Conservation (phyloP, 345 rosid species). For the Noccaea bulbosa region DNA sequence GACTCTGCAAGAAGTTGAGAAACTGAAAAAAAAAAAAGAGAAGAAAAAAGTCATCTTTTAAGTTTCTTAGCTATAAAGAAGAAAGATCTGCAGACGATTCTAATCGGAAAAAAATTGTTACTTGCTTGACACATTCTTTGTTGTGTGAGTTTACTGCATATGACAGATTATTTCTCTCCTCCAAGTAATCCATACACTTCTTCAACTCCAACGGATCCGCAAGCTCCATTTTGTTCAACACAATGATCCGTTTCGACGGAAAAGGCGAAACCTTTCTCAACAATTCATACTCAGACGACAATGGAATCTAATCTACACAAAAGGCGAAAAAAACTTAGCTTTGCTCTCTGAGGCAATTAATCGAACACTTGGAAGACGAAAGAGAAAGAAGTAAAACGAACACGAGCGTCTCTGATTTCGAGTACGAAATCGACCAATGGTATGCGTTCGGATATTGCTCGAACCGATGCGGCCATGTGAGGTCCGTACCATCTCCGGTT, state of each 20-base stretch:
- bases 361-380: constrained; percentile 41
- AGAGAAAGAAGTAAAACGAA: constrained; percentile 30
- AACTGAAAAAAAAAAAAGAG: constrained; percentile 50
- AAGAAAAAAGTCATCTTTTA: neutral
- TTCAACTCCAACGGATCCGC: constrained; percentile 54
- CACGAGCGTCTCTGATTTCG: constrained; percentile 86
- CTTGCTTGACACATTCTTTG: constrained; percentile 71
- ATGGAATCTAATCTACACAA: constrained; percentile 65
- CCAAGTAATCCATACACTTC: constrained; percentile 66
- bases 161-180: constrained; percentile 48
- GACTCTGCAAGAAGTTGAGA: constrained; percentile 75
- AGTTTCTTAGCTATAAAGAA: neutral
- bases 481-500: constrained; percentile 62
- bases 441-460: constrained; percentile 64
- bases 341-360: constrained; percentile 47
- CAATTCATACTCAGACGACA: constrained; percentile 63
- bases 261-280: constrained; percentile 43
- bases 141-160: constrained; percentile 80
- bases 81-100: neutral
- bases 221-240: constrained; percentile 81
- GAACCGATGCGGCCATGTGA: constrained; percentile 79
- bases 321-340: neutral
- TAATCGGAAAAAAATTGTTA: constrained; percentile 20
- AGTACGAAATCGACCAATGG: constrained; percentile 63
- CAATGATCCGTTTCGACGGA: constrained; percentile 51